Evolutionary conservation across 2,329 filamentous ascomycete species (phyloP), one percentile per base, ranked within the genome.

Genomic region (Didymella keratinophila): DNA sequence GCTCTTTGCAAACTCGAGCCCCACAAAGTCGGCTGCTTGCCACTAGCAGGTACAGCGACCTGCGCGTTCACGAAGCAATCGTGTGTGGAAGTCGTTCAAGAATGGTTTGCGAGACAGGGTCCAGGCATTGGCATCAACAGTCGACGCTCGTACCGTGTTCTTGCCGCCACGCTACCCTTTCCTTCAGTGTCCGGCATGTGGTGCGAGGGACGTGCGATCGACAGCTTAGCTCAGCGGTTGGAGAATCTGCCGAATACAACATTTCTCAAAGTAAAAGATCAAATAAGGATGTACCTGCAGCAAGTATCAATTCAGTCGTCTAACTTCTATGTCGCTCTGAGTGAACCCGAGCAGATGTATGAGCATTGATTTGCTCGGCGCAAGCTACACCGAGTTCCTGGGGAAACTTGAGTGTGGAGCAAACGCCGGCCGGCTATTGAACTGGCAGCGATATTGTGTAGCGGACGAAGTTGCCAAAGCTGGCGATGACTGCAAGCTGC

Each of bases 1-100:
- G 60, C 70, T 89, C 43, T 99, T 97, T 79, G 85, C 87, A 55
- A 82, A 83, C 52, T 87, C 87, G 1, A 84, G 87, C 52, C 86
- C 89, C 8, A 89, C 89, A 27, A 97, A 96, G 83, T 89, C 92
- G 62, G 93, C 92, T 64, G 93, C 94, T 42, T 99, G 95, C 76
- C 94, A 99, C 80, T 98, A 64, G 50, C 28, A 50, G 37, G 5
- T 20, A 32, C 45, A 53, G 25, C 25, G 30, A 23, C 18, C 37
- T 37, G 9, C 23, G 28, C 23, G n/a, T 25, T 48, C n/a, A 23
- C 25, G 16, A 23, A 44, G 39, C n/a, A n/a, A 54, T 23, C 32
- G 37, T 42, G 9, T 20, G 16, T 8, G 36, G 34, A 41, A 30
- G 9, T 23, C 18, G 21, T 5, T 54, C 8, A 36, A 2, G 25